phyloP scores from a whole-genome alignment of 2,329 filamentous ascomycete genomes.

The Monilinia laxa region DNA sequence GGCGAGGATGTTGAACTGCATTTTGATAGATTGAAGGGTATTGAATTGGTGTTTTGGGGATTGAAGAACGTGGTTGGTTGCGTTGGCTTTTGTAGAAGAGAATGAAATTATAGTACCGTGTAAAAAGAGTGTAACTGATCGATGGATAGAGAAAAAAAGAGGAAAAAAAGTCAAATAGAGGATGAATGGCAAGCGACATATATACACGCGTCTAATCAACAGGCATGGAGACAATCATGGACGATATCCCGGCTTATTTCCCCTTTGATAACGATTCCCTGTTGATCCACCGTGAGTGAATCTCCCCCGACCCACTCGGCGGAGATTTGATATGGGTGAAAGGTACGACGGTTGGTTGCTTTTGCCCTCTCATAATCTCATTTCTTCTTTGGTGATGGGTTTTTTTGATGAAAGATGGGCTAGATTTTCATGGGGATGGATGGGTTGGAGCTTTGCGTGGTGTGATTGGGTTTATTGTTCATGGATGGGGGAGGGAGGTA shows the following conservation, averaged over 20 bases:
- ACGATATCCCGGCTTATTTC: not conserved
- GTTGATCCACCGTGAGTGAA: conserved; percentile 17
- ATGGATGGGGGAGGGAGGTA: no score
- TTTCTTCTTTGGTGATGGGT: no score
- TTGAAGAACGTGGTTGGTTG: conserved; percentile 26
- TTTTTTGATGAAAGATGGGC: no score
- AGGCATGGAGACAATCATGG: not conserved
- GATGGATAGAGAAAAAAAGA: conserved; percentile 33
- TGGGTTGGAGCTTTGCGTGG: no score
- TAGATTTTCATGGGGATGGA: no score
- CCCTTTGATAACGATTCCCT: conserved; percentile 17
- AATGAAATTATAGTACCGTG: conserved; percentile 30
- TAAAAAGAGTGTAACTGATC: conserved; percentile 40
- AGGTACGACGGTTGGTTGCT: no score
- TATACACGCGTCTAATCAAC: conserved; percentile 21
- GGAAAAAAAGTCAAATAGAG: conserved; percentile 19
- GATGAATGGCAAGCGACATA: conserved; percentile 15
- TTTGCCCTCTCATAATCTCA: no score
- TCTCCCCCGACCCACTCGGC: conserved; percentile 9
- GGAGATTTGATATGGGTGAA: conserved; percentile 14
- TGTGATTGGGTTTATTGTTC: no score
- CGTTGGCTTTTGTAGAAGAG: conserved; percentile 21
- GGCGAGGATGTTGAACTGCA: conserved; percentile 40
- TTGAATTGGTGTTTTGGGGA: conserved; percentile 20
- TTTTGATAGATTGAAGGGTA: conserved; percentile 36